These are phyloP conservation scores for Kurtzmaniella quercitrusa DNA, from an alignment of 1,139 yeast genomes.

Conservation along the genomic window DNA sequence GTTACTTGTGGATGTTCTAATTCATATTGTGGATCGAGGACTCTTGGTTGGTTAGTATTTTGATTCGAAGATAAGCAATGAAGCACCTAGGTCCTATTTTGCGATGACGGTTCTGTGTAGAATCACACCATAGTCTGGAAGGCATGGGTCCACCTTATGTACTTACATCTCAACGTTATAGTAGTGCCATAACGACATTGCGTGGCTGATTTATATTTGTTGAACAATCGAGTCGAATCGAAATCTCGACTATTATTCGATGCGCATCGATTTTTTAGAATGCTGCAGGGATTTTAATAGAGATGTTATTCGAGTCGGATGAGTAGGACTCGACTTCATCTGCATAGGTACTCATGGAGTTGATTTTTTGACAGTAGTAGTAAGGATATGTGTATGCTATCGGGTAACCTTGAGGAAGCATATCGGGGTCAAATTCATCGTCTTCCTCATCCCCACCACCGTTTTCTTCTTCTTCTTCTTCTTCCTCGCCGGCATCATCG, in stretches of 20 bases:
- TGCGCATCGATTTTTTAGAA: not conserved
- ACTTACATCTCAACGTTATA: constrained; percentile 15
- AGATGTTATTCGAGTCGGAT: not conserved
- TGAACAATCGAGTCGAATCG: too few species aligned
- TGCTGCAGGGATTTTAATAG: constrained; percentile 3
- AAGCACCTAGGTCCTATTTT: constrained; percentile 10
- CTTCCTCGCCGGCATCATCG: not conserved
- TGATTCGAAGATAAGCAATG: too few species aligned
- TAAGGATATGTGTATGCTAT: not conserved
- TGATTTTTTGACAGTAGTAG: not conserved
- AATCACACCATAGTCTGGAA: not conserved
- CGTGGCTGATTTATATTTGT: too few species aligned
- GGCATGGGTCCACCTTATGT: not conserved
- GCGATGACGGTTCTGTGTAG: constrained; percentile 5
- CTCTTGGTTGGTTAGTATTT: constrained; percentile 11
- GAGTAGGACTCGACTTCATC: not conserved
- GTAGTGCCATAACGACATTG: constrained; percentile 14
- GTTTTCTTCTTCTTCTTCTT: not conserved
- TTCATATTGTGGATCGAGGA: constrained; percentile 14
- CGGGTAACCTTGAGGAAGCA: constrained; percentile 1
- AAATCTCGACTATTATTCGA: not conserved
- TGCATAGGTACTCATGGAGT: not conserved
- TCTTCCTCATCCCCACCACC: not conserved
- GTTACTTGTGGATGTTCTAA: constrained; percentile 10
- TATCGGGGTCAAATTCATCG: not conserved